Conservation (phyloP, 2,329 filamentous ascomycete species). For the Fusarium veterinarium region DNA sequence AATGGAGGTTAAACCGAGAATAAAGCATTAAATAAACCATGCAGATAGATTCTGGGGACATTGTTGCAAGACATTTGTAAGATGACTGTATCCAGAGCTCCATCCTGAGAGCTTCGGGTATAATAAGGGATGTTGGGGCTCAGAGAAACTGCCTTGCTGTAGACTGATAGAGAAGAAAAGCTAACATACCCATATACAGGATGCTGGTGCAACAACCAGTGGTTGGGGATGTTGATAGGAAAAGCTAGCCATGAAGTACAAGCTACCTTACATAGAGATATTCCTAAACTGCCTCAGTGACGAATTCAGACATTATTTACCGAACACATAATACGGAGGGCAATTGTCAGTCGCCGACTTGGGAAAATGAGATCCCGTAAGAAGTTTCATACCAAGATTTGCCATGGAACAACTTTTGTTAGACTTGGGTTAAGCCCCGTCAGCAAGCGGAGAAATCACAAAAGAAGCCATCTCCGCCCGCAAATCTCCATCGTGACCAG, state of each 20-base stretch:
- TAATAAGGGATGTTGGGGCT: too few relatives aligned
- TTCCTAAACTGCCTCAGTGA: not conserved
- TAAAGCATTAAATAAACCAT: not conserved
- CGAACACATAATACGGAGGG: not conserved
- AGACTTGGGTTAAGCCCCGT: not conserved
- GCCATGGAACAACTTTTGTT: not conserved
- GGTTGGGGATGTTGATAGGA: fast-evolving
- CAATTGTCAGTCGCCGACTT: too few relatives aligned
- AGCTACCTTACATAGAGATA: fast-evolving
- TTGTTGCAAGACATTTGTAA: not conserved
- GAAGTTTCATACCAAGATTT: not conserved
- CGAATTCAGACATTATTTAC: not conserved
- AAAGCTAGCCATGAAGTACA: not conserved
- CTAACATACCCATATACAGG: fast-evolving
- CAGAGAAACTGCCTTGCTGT: fast-evolving
- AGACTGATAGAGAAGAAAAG: not conserved
- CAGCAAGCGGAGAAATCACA: not conserved
- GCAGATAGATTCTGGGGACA: not conserved
- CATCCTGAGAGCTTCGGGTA: not conserved
- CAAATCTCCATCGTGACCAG: not conserved
- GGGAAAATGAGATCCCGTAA: not conserved
- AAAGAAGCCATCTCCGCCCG: not conserved
- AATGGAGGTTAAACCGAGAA: not conserved
- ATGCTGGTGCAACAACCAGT: fast-evolving
- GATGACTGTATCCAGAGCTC: too few relatives aligned